phyloP scores from a whole-genome alignment of 2,329 filamentous ascomycete genomes.

The Colletotrichum tropicicola region DNA sequence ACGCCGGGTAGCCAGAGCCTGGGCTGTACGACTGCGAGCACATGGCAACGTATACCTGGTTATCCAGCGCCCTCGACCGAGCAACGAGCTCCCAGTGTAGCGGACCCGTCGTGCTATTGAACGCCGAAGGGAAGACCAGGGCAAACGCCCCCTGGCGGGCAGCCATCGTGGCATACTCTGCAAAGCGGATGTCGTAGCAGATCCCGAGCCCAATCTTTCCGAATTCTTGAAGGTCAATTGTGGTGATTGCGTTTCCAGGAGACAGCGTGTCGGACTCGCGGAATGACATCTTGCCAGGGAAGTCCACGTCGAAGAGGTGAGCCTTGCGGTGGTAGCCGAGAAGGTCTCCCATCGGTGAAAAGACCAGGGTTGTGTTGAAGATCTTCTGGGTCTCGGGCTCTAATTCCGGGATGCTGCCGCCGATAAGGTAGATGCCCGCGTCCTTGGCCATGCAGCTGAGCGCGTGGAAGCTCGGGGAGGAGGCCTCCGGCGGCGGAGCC shows the following conservation, averaged over 20 bases:
- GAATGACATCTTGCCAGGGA: slow-evolving; percentile 93
- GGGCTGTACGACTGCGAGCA: slow-evolving; percentile 90
- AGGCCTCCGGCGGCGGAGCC: slow-evolving; percentile 73
- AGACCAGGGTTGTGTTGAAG: slow-evolving; percentile 92
- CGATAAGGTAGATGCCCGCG: slow-evolving; percentile 81
- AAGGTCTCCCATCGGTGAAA: slow-evolving; percentile 78
- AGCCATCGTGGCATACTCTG: slow-evolving; percentile 89
- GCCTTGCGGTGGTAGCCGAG: slow-evolving; percentile 92
- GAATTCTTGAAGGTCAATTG: slow-evolving; percentile 88
- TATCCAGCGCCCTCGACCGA: slow-evolving; percentile 86
- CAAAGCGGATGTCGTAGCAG: slow-evolving; percentile 98
- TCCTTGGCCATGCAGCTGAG: slow-evolving; percentile 82
- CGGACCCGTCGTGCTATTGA: slow-evolving; percentile 92
- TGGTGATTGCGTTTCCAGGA: slow-evolving; percentile 84
- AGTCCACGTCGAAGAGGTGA: slow-evolving; percentile 97
- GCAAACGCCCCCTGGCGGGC: slow-evolving; percentile 87
- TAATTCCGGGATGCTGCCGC: slow-evolving; percentile 91
- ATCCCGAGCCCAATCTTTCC: slow-evolving; percentile 89
- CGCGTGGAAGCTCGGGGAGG: slow-evolving; percentile 86
- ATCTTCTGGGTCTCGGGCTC: slow-evolving; percentile 67
- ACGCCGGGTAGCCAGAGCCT: slow-evolving; percentile 83
- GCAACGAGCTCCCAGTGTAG: slow-evolving; percentile 90
- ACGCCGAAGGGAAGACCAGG: slow-evolving; percentile 93
- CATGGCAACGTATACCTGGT: slow-evolving; percentile 90
- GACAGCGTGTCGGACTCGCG: slow-evolving; percentile 88